Conservation (phyloP, 2,329 filamentous ascomycete genomes). For the Colletotrichum spaethianum region DNA sequence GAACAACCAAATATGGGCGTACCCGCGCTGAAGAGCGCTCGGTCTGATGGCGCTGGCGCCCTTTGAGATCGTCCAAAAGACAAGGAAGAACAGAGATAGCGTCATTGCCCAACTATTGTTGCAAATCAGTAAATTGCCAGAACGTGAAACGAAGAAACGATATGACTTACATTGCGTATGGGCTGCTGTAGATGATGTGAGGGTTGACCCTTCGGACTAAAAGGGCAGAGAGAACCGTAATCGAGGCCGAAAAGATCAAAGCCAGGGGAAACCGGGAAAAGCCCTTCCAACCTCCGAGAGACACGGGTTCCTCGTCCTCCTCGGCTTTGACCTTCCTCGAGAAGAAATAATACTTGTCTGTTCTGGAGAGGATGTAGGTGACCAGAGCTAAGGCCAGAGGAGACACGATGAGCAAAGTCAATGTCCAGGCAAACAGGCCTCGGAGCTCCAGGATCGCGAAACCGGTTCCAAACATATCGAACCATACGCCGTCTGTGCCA, state of each 20-base stretch:
- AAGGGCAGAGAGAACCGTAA: constrained; percentile 81
- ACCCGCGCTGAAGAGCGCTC: constrained; percentile 87
- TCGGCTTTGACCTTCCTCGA: constrained; percentile 70
- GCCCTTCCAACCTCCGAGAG: constrained; percentile 83
- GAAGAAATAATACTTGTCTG: constrained; percentile 92
- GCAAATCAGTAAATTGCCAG: constrained; percentile 37
- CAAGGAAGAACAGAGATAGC: constrained; percentile 82
- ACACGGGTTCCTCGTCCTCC: constrained; percentile 70
- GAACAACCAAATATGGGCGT: constrained; percentile 89
- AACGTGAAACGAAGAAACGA: not conserved
- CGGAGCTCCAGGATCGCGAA: constrained; percentile 86
- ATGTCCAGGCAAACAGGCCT: constrained; percentile 89
- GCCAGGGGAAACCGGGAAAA: constrained; percentile 88
- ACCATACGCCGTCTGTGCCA: constrained; percentile 86
- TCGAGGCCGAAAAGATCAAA: constrained; percentile 75
- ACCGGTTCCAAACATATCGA: constrained; percentile 86
- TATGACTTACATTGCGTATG: constrained; percentile 77
- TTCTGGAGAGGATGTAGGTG: constrained; percentile 76
- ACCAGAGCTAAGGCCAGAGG: constrained; percentile 81
- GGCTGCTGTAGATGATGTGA: constrained; percentile 89
- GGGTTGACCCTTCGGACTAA: constrained; percentile 88
- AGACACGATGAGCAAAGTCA: constrained; percentile 84
- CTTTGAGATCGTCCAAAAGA: constrained; percentile 86
- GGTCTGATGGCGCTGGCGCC: constrained; percentile 86
- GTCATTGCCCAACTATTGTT: constrained; percentile 82